Base-by-base conservation (phyloP, 352 stramenopile genomes). In the Thalassiosira gravida region DNA sequence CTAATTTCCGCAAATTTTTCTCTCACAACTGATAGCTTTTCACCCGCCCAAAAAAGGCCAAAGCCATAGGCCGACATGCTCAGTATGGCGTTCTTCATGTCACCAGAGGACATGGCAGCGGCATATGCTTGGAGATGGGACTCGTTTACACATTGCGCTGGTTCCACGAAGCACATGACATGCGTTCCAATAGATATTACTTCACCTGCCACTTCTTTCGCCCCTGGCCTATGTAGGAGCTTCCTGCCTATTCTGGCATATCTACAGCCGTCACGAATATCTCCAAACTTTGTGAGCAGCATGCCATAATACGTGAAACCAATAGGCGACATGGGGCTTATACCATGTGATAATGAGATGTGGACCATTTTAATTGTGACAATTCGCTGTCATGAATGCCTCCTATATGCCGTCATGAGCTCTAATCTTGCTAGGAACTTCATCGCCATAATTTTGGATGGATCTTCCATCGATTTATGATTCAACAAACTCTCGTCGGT, bases 141-240 rank as follows among this genome's bases (percentile, higher is more conserved):
- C 52, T 79, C 70, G 14, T 68, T 42, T 25, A 44, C 44, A 46
- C 56, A 0, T 29, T 63, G 62, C 2, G 49, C 5, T 25, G 70
- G 70, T 49, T 73, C 57, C 16, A 65, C 22, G 18, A 69, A 79
- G 44, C 49, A 67, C 18, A 65, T 22, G 30, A 73, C 3, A 8
- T 79, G 61, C 29, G 70, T 42, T 56, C 27, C 18, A 7, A 57
- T 22, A 5, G 18, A 25, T 18, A 79, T 46, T 16, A 67, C 50
- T 44, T 69, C 44, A 16, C 70, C 70, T 35, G 52, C 70, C 2
- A 73, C 24, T 73, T 79, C 70, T 3, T 64, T 68, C 13, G 62
- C 57, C 0, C 44, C 62, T 30, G 72, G 14, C 57, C 22, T 79
- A 16, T 63, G 8, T 7, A 69, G 11, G 3, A 79, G 30, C 25